phyloP scores from a whole-genome alignment of 495 filamentous ascomycete species.

The Talaromyces proteolyticus region DNA sequence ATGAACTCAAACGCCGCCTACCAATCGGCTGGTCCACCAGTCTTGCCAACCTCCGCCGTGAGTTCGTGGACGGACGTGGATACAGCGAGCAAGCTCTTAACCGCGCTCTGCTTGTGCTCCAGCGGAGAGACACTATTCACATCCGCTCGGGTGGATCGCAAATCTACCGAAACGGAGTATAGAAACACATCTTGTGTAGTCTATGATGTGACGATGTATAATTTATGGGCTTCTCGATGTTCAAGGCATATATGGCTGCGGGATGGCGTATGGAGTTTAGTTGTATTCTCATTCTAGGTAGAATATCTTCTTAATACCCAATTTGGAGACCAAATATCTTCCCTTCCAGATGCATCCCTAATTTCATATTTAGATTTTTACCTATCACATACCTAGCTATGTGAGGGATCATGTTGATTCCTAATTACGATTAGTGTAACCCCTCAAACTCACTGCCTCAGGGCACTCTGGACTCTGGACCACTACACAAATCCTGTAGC shows the following conservation, averaged over 20 bases:
- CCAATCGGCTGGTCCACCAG: slow-evolving; percentile 96
- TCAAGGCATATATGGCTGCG: neutral
- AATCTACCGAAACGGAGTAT: slow-evolving; percentile 71
- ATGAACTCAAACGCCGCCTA: slow-evolving; percentile 80
- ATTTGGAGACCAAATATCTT: too few species aligned
- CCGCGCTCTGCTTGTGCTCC: slow-evolving; percentile 77
- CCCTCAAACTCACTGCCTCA: too few species aligned
- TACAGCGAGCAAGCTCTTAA: slow-evolving; percentile 83
- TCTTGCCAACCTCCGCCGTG: slow-evolving; percentile 74
- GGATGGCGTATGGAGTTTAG: neutral
- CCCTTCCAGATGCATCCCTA: too few species aligned
- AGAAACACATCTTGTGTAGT: too few species aligned
- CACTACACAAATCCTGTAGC: too few species aligned
- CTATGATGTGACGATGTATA: too few species aligned
- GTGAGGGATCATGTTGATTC: too few species aligned
- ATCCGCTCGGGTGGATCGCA: slow-evolving; percentile 84
- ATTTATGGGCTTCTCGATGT: neutral
- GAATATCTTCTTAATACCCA: neutral
- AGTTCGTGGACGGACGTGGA: slow-evolving; percentile 84
- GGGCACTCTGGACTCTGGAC: too few species aligned
- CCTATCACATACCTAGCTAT: too few species aligned
- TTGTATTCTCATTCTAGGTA: neutral
- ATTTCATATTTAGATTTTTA: too few species aligned
- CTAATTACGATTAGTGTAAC: too few species aligned
- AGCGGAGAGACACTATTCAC: slow-evolving; percentile 84